Conservation (phyloP, 176 grass and related monocot genomes). For the Pharus latifolius region DNA sequence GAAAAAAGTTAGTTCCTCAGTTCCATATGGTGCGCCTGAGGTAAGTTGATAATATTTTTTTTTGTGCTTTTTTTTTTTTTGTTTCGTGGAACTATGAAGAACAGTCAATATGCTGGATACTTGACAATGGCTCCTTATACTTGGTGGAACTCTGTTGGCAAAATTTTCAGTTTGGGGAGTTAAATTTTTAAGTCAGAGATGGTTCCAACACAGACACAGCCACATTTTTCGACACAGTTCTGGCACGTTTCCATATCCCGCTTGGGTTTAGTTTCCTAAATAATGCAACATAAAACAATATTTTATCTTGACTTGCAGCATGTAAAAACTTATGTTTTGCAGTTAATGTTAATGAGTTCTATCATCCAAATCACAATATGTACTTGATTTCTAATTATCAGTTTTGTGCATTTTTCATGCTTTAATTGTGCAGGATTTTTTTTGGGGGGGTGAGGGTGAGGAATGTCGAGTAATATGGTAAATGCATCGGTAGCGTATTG, state of each 20-base stretch:
- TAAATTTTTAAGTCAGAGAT: conserved; percentile 5
- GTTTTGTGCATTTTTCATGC: background rate
- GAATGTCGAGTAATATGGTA: no score
- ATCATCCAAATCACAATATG: background rate
- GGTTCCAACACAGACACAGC: background rate
- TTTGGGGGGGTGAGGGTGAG: no score
- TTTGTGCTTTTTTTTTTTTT: background rate
- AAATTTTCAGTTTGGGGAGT: background rate
- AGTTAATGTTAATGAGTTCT: background rate
- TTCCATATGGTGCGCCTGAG: background rate
- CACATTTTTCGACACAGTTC: background rate
- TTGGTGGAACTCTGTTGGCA: background rate
- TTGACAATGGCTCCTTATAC: background rate
- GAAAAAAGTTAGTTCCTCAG: background rate
- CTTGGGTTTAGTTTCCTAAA: background rate
- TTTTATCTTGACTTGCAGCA: background rate
- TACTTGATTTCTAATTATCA: background rate
- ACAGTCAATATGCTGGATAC: background rate
- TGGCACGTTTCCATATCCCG: background rate
- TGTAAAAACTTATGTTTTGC: background rate
- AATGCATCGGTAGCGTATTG: background rate
- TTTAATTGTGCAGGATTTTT: background rate
- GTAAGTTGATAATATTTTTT: background rate
- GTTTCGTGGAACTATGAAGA: conserved; percentile 1
- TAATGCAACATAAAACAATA: background rate